Percentiles rank a stretch among this genome's conserved stretches.
phyloP scores from a whole-genome alignment of 2,329 filamentous ascomycete species.

The Cryphonectria japonica region DNA sequence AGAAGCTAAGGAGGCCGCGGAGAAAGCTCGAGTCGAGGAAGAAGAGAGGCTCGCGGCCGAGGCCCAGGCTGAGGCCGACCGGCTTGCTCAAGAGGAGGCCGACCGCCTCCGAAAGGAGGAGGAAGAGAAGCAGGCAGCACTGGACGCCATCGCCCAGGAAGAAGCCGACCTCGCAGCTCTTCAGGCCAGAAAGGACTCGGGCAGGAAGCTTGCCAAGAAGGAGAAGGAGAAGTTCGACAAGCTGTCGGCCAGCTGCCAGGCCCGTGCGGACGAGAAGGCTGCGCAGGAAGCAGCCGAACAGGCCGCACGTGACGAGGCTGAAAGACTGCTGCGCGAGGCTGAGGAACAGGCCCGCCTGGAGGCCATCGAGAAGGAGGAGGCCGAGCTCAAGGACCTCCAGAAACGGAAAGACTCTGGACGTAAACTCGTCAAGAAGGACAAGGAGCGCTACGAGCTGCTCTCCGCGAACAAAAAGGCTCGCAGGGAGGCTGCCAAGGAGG shows the following conservation, averaged over 20 bases:
- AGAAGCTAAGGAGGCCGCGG: slow-evolving; percentile 29
- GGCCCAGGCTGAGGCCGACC: slow-evolving; percentile 27
- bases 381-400: slow-evolving; percentile 35
- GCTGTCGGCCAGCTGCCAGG: slow-evolving; percentile 27
- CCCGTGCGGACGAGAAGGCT: slow-evolving; percentile 29
- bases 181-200: slow-evolving; percentile 27
- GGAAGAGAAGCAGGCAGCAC: slow-evolving; percentile 27
- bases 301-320: slow-evolving; percentile 28
- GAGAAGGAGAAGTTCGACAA: slow-evolving; percentile 25
- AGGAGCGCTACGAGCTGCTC: slow-evolving; percentile 26
- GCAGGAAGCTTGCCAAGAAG: slow-evolving; percentile 24
- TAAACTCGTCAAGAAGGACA: slow-evolving; percentile 28
- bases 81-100: slow-evolving; percentile 25
- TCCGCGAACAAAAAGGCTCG: slow-evolving; percentile 27
- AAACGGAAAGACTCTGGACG: slow-evolving; percentile 31
- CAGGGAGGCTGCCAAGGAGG: slow-evolving; percentile 24
- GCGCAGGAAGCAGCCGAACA: slow-evolving; percentile 29
- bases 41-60: slow-evolving; percentile 29
- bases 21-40: slow-evolving; percentile 24
- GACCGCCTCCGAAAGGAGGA: slow-evolving; percentile 25
- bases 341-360: slow-evolving; percentile 26
- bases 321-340: slow-evolving; percentile 28
- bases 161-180: slow-evolving; percentile 27
- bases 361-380: slow-evolving; percentile 27
- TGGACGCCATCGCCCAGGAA: slow-evolving; percentile 27